These are phyloP conservation scores for Penicillium daleae DNA, from an alignment of 495 filamentous ascomycete species.

Conservation along the genomic window DNA sequence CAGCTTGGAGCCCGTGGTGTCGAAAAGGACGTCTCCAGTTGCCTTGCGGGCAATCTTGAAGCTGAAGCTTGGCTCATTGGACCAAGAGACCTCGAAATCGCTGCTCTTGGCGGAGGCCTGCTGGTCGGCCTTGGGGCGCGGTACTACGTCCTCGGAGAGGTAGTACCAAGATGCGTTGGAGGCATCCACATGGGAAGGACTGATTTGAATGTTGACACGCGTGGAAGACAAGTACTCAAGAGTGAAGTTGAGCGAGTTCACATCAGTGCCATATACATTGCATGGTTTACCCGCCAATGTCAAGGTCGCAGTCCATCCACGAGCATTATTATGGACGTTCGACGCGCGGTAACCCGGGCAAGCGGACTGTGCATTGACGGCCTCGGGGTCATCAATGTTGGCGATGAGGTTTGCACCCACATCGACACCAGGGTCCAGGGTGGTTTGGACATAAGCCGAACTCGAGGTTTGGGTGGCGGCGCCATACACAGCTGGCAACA, in stretches of 20 bases:
- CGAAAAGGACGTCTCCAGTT: slow-evolving; percentile 61
- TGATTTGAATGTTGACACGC: slow-evolving; percentile 57
- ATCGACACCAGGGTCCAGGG: slow-evolving; percentile 61
- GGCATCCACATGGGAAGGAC: slow-evolving; percentile 62
- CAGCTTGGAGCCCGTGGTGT: slow-evolving; percentile 57
- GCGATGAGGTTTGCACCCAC: slow-evolving; percentile 63
- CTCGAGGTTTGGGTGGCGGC: slow-evolving; percentile 26
- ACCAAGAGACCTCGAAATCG: slow-evolving; percentile 61
- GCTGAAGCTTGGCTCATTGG: slow-evolving; percentile 62
- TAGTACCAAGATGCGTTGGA: slow-evolving; percentile 71
- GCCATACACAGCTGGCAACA: slow-evolving; percentile 35
- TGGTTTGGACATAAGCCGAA: slow-evolving; percentile 46
- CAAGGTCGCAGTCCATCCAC: slow-evolving; percentile 58
- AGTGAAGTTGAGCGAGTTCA: slow-evolving; percentile 56
- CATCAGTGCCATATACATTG: slow-evolving; percentile 66
- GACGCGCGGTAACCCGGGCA: slow-evolving; percentile 67
- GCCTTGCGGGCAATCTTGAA: slow-evolving; percentile 60
- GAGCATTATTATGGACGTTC: slow-evolving; percentile 46
- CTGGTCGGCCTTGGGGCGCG: slow-evolving; percentile 55
- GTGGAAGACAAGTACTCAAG: slow-evolving; percentile 61
- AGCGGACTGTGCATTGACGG: slow-evolving; percentile 69
- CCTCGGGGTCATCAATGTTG: slow-evolving; percentile 70
- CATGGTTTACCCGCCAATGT: slow-evolving; percentile 59
- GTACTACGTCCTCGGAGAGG: slow-evolving; percentile 65
- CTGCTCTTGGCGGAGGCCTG: slow-evolving; percentile 36